A percentile compares a stretch with the other conserved stretches of the same genome.
Conservation (phyloP, 257 asterid species). For the Primulina huaijiensis region DNA sequence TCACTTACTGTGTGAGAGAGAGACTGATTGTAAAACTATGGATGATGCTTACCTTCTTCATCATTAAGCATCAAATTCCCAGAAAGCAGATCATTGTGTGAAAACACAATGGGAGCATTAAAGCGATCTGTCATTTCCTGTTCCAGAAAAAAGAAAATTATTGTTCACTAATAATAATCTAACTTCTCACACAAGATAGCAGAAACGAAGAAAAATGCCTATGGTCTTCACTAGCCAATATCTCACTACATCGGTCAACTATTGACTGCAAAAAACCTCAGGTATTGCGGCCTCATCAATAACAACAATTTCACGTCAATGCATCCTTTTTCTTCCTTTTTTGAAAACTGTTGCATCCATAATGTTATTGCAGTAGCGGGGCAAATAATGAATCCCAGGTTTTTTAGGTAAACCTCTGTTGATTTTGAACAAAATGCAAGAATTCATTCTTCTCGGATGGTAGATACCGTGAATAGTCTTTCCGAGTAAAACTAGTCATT, state of each 20-base stretch:
- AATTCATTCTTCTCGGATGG: background rate
- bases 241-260: slow-evolving; percentile 7
- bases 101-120: slow-evolving; percentile 66
- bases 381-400: background rate
- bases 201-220: slow-evolving; percentile 20
- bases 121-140: slow-evolving; percentile 82
- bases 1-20: background rate
- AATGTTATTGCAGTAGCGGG: background rate
- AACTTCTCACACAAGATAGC: slow-evolving; percentile 4
- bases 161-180: slow-evolving; percentile 8
- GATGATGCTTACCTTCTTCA: slow-evolving; percentile 58
- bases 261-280: slow-evolving; percentile 11
- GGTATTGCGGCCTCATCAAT: background rate
- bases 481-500: slow-evolving; percentile 4
- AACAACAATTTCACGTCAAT: too few relatives aligned
- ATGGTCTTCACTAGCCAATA: slow-evolving; percentile 7
- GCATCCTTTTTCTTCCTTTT: background rate
- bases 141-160: slow-evolving; percentile 27
- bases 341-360: background rate
- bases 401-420: background rate
- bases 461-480: background rate
- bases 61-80: slow-evolving; percentile 94
- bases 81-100: slow-evolving; percentile 87
- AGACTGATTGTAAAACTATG: slow-evolving; percentile 13
- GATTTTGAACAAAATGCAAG: slow-evolving; percentile 8